Evolutionary conservation across 164 flowering plant genomes (phyloP).

Genomic region (Piper longum): DNA sequence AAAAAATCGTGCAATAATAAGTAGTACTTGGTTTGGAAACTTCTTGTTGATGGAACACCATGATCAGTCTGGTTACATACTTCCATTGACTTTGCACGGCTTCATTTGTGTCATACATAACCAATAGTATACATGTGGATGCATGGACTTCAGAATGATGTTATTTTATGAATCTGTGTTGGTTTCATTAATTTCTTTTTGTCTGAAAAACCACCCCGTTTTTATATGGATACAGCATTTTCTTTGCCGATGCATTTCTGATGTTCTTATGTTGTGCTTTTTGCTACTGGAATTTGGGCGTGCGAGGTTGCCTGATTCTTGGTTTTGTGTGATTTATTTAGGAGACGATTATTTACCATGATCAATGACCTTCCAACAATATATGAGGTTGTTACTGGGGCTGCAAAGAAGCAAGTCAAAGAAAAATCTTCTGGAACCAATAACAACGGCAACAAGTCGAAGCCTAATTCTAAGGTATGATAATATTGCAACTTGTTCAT

Average conservation of each 20-base stretch:
- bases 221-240: too few species aligned
- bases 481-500: neutral
- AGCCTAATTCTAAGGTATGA: conserved; percentile 53
- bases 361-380: conserved; percentile 80
- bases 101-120: too few species aligned
- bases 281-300: neutral
- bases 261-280: neutral
- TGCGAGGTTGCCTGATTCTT: neutral
- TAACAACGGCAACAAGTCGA: conserved; percentile 59
- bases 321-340: conserved; percentile 16
- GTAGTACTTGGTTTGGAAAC: too few species aligned
- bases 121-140: neutral
- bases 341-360: conserved; percentile 72
- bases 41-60: too few species aligned
- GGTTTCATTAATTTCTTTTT: neutral
- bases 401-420: conserved; percentile 54
- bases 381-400: conserved; percentile 69
- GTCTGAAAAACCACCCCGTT: too few species aligned
- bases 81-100: neutral
- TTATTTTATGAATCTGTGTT: too few species aligned
- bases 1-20: too few species aligned
- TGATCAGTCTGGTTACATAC: too few species aligned
- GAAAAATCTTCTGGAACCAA: conserved; percentile 54
- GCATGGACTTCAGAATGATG: neutral
- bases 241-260: too few species aligned